Percentiles rank a stretch among this genome's conserved stretches.
Conservation (phyloP, 257 asterid genomes). For the Scutellaria galericulata region DNA sequence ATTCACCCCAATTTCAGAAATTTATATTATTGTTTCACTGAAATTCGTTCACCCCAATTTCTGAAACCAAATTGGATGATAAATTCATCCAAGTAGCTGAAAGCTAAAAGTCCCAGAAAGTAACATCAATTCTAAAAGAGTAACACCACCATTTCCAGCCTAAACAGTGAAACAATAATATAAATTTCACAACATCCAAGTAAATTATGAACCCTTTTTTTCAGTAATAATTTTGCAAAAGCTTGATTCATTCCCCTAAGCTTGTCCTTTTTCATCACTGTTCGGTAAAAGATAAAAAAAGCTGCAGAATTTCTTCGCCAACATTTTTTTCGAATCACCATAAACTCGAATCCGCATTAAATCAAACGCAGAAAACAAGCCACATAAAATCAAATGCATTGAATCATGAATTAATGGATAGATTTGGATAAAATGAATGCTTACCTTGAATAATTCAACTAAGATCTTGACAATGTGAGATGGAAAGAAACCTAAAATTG, state of each 20-base stretch:
- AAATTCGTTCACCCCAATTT: background rate
- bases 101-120: slow-evolving; percentile 3
- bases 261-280: slow-evolving; percentile 25
- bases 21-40: too few species aligned
- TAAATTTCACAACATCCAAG: slow-evolving; percentile 24
- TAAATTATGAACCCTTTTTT: slow-evolving; percentile 14
- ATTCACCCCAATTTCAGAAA: background rate
- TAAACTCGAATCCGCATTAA: slow-evolving; percentile 29
- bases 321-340: slow-evolving; percentile 33
- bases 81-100: slow-evolving; percentile 27
- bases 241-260: slow-evolving; percentile 32
- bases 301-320: slow-evolving; percentile 24
- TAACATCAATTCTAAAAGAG: slow-evolving; percentile 18
- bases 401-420: slow-evolving; percentile 19
- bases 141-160: slow-evolving; percentile 29
- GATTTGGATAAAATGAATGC: slow-evolving; percentile 36
- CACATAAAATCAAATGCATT: slow-evolving; percentile 20
- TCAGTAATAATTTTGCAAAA: background rate
- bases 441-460: slow-evolving; percentile 48
- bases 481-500: slow-evolving; percentile 18
- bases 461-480: slow-evolving; percentile 58
- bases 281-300: slow-evolving; percentile 11
- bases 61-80: background rate
- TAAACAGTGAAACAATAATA: slow-evolving; percentile 9
- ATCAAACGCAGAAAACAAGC: slow-evolving; percentile 16